Evolutionary conservation across 495 filamentous ascomycete species (phyloP).

Genomic region (Venustampulla echinocandica): DNA sequence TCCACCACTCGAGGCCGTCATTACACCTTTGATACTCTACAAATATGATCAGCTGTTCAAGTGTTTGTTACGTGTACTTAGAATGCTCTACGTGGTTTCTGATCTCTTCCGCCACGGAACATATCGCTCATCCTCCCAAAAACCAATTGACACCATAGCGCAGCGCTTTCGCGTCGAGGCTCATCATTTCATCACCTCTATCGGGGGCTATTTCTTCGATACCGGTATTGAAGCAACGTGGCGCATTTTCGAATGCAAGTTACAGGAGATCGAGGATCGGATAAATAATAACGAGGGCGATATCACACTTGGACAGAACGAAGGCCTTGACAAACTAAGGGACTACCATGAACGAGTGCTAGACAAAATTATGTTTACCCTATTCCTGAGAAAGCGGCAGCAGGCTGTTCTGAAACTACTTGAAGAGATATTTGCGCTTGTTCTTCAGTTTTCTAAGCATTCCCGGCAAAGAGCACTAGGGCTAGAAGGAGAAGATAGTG

Average conservation of each 20-base stretch:
- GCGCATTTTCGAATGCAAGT: conserved; percentile 54
- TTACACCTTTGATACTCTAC: conserved; percentile 55
- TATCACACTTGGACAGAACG: conserved; percentile 22
- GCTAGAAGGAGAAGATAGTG: conserved; percentile 26
- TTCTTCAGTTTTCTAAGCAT: conserved; percentile 58
- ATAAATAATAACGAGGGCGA: conserved; percentile 36
- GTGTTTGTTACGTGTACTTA: conserved; percentile 62
- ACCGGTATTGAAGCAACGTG: conserved; percentile 64
- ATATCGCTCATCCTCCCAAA: conserved; percentile 27
- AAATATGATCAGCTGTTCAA: conserved; percentile 83
- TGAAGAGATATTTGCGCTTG: conserved; percentile 64
- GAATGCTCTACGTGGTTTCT: conserved; percentile 72
- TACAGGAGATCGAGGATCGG: conserved; percentile 52
- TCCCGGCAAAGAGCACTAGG: conserved; percentile 26
- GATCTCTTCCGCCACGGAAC: conserved; percentile 57
- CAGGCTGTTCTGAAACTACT: conserved; percentile 62
- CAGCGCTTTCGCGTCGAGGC: conserved; percentile 65
- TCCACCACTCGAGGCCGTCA: conserved; percentile 57
- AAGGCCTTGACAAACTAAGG: conserved; percentile 53
- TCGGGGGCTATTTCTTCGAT: conserved; percentile 70
- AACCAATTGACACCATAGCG: conserved; percentile 22
- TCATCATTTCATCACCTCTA: conserved; percentile 61
- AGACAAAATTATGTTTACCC: conserved; percentile 65
- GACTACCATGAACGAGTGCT: conserved; percentile 69
- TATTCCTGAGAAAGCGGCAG: conserved; percentile 64